Evolutionary conservation across 768 basidiomycete genomes (phyloP), one percentile per base, ranked within the genome.

Genomic region (Pleurotus pulmonarius): DNA sequence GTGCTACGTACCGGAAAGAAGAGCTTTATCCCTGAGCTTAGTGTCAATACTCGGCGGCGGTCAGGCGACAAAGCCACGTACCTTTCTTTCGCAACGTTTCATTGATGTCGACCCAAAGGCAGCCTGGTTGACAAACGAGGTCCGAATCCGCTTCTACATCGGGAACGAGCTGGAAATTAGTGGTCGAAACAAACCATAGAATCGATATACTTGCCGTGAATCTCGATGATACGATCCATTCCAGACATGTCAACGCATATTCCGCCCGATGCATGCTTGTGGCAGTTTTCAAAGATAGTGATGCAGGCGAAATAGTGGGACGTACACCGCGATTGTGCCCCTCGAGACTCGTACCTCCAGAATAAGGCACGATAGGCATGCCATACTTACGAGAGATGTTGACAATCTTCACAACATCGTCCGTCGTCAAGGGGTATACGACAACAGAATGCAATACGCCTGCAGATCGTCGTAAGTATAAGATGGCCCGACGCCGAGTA

Each of bases 311-410:
- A 29, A 52, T 25, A 22, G 52, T 48, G 20, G 29, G 13, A 56
- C 83, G 57, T 60, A 89, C 88, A 29, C 82, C 83, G 34, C 80
- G 74, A 59, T 78, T 84, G 58, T 91, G 87, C 0, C 92, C 92
- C 65, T 94, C 93, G 20, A 94, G 67, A 62, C 81, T 84, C 0
- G 93, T 95, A 1, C 86, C 93, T 11, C 90, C 92, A 0, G 86
- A 85, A 68, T 87, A 93, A 3, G 91, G 82, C 0, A 81, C 82
- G 20, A 95, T 69, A 0, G 93, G 93, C 73, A 94, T 87, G 22
- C 75, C 75, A 69, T 85, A 87, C 67, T 86, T 86, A 38, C 77
- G 79, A 2, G 93, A 89, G 44, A 89, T 77, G 58, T 86, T 82
- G 46, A 94, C 87, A 47, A 92, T 79, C 61, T 82, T 78, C 43